Base-by-base conservation (phyloP, 1,139 yeast genomes). In the Taphrina flavorubra region DNA sequence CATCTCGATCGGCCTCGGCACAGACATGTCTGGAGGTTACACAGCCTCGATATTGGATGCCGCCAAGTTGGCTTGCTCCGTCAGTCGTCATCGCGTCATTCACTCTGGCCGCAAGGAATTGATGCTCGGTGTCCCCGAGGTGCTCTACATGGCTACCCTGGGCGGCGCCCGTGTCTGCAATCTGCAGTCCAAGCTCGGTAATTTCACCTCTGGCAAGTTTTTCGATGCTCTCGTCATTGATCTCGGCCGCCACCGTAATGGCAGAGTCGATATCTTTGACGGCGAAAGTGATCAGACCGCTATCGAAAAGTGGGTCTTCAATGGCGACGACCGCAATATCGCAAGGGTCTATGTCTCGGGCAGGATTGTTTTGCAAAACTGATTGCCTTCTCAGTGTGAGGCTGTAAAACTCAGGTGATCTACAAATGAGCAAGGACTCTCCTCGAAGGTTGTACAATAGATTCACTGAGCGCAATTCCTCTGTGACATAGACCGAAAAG, bases 1-100 rank as follows among this genome's bases (percentile, higher is more conserved):
- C 11, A 83, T 92, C 72, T 89, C 90, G 71, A 94, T 92, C 20
- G 85, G 95, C 8, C 82, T 94, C 65, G 99, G 99, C 0, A 89
- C 97, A 0, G 99, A 94, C 76, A 85, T 92, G 34, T 89, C 97
- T 57, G 99, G 97, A 8, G 99, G 99, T 0, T 91, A 85, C 78
- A 86, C 95, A 14, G 87, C 90, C 40, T 88, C 92, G 56, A 88
- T 94, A 46, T 81, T 94, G 70, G 85, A 84, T 25, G 85, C 88
- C 11, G 90, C 96, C 18, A 86, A 88, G 74, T 92, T 89, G 72
- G 90, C 97, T 0, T 83, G 90, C 49, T 77, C 91, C 70, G 97
- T 91, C 1, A 89, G 97, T 7, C 87, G 96, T 74, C 97, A 91
- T 76, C 79, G 89, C 67, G 86, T 94, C 0, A 89, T 91, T 89